Evolutionary conservation across 2,329 filamentous ascomycete genomes (phyloP).

Genomic region (Colletotrichum camelliae): DNA sequence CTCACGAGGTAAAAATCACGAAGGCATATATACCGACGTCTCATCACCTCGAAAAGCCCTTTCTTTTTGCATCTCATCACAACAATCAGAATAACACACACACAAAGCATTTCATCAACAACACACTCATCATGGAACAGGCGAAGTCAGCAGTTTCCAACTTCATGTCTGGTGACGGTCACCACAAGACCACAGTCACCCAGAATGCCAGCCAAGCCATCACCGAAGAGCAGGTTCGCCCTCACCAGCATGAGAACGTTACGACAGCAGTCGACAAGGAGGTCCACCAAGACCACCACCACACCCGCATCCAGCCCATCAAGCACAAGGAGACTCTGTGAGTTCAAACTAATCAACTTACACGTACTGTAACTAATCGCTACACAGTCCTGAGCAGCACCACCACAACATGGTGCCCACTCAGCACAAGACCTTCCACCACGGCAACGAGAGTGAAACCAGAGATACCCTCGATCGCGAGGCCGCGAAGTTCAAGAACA

Average conservation of each 20-base stretch:
- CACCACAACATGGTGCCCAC: slow-evolving; percentile 62
- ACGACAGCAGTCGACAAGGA: slow-evolving; percentile 70
- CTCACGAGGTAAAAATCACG: not conserved
- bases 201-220: slow-evolving; percentile 67
- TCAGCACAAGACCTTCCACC: slow-evolving; percentile 65
- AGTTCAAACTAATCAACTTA: slow-evolving; percentile 28
- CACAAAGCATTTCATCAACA: not conserved
- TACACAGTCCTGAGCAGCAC: slow-evolving; percentile 62
- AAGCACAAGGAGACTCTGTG: slow-evolving; percentile 43
- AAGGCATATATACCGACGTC: not conserved
- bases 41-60: not conserved
- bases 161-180: slow-evolving; percentile 66
- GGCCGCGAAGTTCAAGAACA: slow-evolving; percentile 37
- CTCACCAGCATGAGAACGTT: slow-evolving; percentile 66
- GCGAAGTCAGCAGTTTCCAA: slow-evolving; percentile 66
- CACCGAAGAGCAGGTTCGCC: slow-evolving; percentile 63
- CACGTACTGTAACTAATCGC: not conserved
- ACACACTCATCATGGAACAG: slow-evolving; percentile 59
- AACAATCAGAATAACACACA: rapidly evolving
- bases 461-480: slow-evolving; percentile 57
- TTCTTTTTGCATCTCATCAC: not conserved
- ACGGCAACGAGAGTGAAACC: slow-evolving; percentile 59
- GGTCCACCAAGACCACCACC: slow-evolving; percentile 75
- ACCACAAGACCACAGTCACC: slow-evolving; percentile 74
- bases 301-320: slow-evolving; percentile 73